These are phyloP conservation scores for Zychaea mexicana DNA, from an alignment of 371 early-diverging fungal species.

Conservation along the genomic window DNA sequence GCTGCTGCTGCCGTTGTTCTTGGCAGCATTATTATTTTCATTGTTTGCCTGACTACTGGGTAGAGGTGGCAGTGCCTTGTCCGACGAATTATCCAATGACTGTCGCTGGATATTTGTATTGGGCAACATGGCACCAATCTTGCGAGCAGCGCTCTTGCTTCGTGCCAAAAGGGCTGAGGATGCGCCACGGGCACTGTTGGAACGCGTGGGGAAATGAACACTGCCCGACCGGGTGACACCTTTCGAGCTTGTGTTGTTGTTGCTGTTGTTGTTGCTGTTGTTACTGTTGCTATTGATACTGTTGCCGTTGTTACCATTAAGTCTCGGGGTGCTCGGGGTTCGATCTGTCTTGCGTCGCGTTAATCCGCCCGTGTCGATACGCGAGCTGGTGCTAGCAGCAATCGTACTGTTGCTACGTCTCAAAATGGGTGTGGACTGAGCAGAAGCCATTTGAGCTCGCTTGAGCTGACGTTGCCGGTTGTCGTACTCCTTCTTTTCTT, in stretches of 20 bases:
- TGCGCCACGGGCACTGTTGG: slow-evolving; percentile 6
- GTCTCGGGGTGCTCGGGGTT: slow-evolving; percentile 12
- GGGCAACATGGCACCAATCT: slow-evolving; percentile 14
- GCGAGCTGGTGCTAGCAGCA: slow-evolving; percentile 3
- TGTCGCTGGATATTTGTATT: slow-evolving; percentile 15
- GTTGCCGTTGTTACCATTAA: background rate
- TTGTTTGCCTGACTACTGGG: background rate
- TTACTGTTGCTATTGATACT: background rate
- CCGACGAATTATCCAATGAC: slow-evolving; percentile 5
- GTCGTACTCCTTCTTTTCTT: slow-evolving; percentile 61
- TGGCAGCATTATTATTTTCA: background rate
- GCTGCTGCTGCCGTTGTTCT: background rate
- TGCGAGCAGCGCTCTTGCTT: slow-evolving; percentile 28
- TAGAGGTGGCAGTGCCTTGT: slow-evolving; percentile 12
- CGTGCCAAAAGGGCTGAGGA: slow-evolving; percentile 18
- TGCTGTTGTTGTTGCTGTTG: background rate
- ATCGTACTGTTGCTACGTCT: slow-evolving; percentile 22
- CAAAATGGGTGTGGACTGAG: slow-evolving; percentile 16
- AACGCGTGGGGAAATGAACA: slow-evolving; percentile 14
- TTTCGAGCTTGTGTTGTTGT: background rate
- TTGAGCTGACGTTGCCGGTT: slow-evolving; percentile 26
- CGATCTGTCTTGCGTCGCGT: slow-evolving; percentile 27
- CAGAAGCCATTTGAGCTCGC: slow-evolving; percentile 16
- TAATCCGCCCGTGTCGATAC: background rate
- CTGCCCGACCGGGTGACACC: slow-evolving; percentile 15